A percentile compares a stretch with the other conserved stretches of the same genome.
phyloP scores from a whole-genome alignment of 129 eudicot species.

The Oenanthe sinensis region DNA sequence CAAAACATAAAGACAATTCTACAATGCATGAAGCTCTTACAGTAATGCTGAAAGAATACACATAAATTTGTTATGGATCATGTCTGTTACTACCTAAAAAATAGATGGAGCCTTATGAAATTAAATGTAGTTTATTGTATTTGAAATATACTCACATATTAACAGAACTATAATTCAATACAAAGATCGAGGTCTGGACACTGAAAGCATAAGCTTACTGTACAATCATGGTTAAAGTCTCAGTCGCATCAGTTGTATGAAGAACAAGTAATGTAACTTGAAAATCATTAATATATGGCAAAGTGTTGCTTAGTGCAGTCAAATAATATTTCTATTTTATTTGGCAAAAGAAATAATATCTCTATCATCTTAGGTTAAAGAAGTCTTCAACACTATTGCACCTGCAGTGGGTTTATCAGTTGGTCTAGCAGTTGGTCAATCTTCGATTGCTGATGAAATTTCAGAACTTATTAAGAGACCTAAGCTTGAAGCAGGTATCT shows the following conservation, averaged over 20 bases:
- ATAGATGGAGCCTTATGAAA: not conserved
- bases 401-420: conserved; percentile 92
- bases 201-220: not conserved
- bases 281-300: not conserved
- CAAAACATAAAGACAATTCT: not conserved
- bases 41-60: not conserved
- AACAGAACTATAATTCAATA: not conserved
- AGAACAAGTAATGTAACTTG: not conserved
- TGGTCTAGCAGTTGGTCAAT: conserved; percentile 93
- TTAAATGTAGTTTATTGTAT: not conserved
- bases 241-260: not conserved
- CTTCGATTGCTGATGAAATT: conserved; percentile 87
- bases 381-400: conserved; percentile 74
- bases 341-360: not conserved
- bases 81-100: not conserved
- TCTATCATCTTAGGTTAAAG: conserved; percentile 51
- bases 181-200: not conserved
- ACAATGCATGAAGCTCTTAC: not conserved
- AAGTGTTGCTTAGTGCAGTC: not conserved
- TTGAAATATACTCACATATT: not conserved
- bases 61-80: not conserved
- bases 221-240: not conserved
- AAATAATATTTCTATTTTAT: not conserved
- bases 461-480: conserved; percentile 63
- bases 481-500: conserved; percentile 48